Base-by-base conservation (phyloP, 768 basidiomycete genomes). In the Lyophyllum atratum region DNA sequence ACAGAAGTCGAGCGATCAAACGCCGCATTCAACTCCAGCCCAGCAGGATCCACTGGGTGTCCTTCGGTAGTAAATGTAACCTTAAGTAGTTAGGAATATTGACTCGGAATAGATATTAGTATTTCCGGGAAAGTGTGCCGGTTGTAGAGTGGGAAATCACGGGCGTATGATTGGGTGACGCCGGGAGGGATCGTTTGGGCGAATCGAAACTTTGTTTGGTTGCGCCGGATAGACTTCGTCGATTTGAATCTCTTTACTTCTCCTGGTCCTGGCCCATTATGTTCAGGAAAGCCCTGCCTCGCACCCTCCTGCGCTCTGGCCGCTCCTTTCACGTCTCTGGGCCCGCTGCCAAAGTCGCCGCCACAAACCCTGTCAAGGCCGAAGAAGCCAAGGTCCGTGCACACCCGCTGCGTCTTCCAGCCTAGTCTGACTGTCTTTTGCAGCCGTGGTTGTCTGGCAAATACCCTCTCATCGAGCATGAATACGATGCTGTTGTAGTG, bases 401-500 rank as follows among this genome's bases (percentile, higher is more conserved):
- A 50, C 51, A 52, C 28, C 43, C 39, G 51, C n/a, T n/a, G n/a
- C 31, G 53, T 31, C 58, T 58, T 48, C 29, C 54, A 49, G 54
- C 45, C 52, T 56, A 59, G 59, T 61, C 59, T 54, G n/a, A 42
- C 62, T 52, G 62, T n/a, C 53, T 54, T 42, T 43, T 65, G 42
- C 59, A 90, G 85, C 85, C 85, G 34, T 89, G 86, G 87, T 82
- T 86, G 45, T 89, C 86, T 39, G 92, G 90, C 49, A 93, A 95
- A 70, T 99, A 98, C 72, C 93, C 96, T 19, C 80, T 99, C 59
- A 95, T 99, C 65, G 97, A 99, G 71, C 97, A 99, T 71, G 95
- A 98, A 73, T 98, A 94, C 73, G 96, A 99, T 80, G 96, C 96
- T 17, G 89, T 99, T 65, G 96, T 98, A 56, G 93, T 98, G 94